These are phyloP conservation scores for Yamadazyma mexicana DNA, from an alignment of 1,139 yeast genomes.

Conservation along the genomic window DNA sequence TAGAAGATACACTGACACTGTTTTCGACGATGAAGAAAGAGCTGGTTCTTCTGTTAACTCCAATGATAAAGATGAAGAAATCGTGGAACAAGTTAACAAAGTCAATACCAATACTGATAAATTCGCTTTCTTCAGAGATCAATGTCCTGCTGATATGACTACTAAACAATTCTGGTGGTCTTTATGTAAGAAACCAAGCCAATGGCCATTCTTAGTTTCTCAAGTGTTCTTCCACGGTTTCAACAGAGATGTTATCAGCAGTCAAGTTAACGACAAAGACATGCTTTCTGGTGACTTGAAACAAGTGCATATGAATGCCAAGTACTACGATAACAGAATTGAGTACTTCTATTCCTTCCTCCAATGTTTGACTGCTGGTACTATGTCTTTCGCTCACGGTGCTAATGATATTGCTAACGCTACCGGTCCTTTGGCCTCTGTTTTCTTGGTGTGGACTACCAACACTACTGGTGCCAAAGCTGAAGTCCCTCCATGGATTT, in stretches of 20 bases:
- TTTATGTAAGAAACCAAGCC: conserved; percentile 44
- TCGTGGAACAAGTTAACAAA: conserved; percentile 9
- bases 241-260: conserved; percentile 59
- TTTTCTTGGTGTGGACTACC: conserved; percentile 61
- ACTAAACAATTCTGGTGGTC: conserved; percentile 47
- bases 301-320: conserved; percentile 56
- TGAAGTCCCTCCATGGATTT: conserved; percentile 70
- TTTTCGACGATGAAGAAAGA: conserved; percentile 18
- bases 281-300: conserved; percentile 43
- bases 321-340: conserved; percentile 68
- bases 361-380: conserved; percentile 74
- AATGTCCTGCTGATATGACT: conserved; percentile 20
- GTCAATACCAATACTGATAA: conserved; percentile 9
- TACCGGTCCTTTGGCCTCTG: conserved; percentile 71
- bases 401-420: conserved; percentile 82
- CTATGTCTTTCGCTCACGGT: conserved; percentile 83
- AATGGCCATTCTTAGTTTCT: conserved; percentile 55
- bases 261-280: conserved; percentile 41
- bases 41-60: conserved; percentile 16
- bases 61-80: conserved; percentile 10
- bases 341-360: conserved; percentile 70
- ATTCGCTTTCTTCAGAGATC: conserved; percentile 12
- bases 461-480: conserved; percentile 50
- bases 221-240: conserved; percentile 59
- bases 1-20: conserved; percentile 37